These are phyloP conservation scores for Scheffersomyces parashehatae DNA, from an alignment of 1,139 yeast species.

Conservation along the genomic window DNA sequence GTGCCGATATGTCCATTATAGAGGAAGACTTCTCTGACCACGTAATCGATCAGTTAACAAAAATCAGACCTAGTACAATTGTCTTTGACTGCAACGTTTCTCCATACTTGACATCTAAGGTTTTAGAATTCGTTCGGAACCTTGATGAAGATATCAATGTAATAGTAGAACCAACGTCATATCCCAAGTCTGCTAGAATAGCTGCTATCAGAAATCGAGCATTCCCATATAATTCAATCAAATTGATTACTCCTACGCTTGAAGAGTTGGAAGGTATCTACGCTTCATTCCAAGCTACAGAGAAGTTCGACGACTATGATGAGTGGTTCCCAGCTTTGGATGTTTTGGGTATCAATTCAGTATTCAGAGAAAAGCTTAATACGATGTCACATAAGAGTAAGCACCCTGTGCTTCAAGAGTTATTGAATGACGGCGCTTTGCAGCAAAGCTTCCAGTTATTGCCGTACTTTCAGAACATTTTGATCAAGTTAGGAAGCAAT, in stretches of 20 bases:
- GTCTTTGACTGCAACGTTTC: slow-evolving; percentile 74
- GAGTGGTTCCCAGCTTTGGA: slow-evolving; percentile 78
- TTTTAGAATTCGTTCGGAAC: slow-evolving; percentile 28
- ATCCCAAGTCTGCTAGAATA: slow-evolving; percentile 52
- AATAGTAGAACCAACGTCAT: slow-evolving; percentile 78
- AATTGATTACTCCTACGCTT: slow-evolving; percentile 66
- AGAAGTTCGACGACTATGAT: slow-evolving; percentile 58
- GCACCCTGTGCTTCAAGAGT: slow-evolving; percentile 17
- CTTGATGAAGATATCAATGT: slow-evolving; percentile 26
- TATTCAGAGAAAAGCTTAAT: slow-evolving; percentile 43
- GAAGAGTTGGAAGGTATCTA: slow-evolving; percentile 60
- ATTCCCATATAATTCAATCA: slow-evolving; percentile 35
- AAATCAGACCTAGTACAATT: slow-evolving; percentile 43
- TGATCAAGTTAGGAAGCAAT: slow-evolving; percentile 65
- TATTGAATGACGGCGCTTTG: slow-evolving; percentile 52
- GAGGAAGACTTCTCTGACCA: slow-evolving; percentile 47
- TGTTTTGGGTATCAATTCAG: slow-evolving; percentile 51
- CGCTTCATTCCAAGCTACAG: slow-evolving; percentile 46
- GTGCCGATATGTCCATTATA: slow-evolving; percentile 80
- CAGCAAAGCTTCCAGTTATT: slow-evolving; percentile 71
- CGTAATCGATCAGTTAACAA: slow-evolving; percentile 34
- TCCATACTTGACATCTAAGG: slow-evolving; percentile 33
- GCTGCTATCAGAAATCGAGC: slow-evolving; percentile 22
- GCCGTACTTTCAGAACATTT: slow-evolving; percentile 69
- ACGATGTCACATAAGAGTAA: slow-evolving; percentile 19